Percentiles rank a stretch among this genome's conserved stretches.
phyloP scores from a whole-genome alignment of 2,329 filamentous ascomycete species.

The Scorias spongiosa region DNA sequence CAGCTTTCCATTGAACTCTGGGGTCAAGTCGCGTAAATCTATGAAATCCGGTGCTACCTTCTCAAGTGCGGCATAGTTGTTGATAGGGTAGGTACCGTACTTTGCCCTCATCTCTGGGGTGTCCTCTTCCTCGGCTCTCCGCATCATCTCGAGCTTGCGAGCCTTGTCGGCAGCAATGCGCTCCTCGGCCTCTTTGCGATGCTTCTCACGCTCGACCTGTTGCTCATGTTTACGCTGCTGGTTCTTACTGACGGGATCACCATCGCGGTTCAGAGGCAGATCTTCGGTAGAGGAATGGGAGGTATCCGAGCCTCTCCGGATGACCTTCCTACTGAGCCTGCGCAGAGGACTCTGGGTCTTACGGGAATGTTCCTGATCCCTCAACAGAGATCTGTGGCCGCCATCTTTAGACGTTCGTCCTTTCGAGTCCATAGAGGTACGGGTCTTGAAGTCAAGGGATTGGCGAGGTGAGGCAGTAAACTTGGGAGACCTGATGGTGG shows the following conservation, averaged over 20 bases:
- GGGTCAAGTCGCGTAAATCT: conserved; percentile 36
- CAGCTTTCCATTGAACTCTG: conserved; percentile 40
- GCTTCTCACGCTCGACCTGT: conserved; percentile 29
- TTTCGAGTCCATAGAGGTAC: background rate
- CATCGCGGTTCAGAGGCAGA: conserved; percentile 32
- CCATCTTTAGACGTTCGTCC: background rate
- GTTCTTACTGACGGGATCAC: conserved; percentile 34
- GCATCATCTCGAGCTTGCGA: conserved; percentile 33
- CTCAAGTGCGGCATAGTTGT: conserved; percentile 38
- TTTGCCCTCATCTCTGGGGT: conserved; percentile 42
- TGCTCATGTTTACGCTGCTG: conserved; percentile 34
- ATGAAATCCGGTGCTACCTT: conserved; percentile 33
- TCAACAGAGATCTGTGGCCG: background rate
- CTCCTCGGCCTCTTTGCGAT: conserved; percentile 28
- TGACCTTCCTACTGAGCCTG: background rate
- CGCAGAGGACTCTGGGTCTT: background rate
- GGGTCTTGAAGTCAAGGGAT: background rate
- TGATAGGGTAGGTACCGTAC: conserved; percentile 43
- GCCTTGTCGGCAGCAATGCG: conserved; percentile 29
- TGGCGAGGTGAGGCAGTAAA: background rate
- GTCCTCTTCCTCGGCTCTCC: conserved; percentile 36
- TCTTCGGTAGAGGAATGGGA: conserved; percentile 21
- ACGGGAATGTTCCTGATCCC: background rate
- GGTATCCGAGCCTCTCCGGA: background rate
- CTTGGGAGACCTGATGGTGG: background rate